Percentiles rank a stretch among this genome's conserved stretches.
These are phyloP conservation scores for Abelmoschus esculentus DNA, from an alignment of 345 rosid genomes.

Conservation along the genomic window DNA sequence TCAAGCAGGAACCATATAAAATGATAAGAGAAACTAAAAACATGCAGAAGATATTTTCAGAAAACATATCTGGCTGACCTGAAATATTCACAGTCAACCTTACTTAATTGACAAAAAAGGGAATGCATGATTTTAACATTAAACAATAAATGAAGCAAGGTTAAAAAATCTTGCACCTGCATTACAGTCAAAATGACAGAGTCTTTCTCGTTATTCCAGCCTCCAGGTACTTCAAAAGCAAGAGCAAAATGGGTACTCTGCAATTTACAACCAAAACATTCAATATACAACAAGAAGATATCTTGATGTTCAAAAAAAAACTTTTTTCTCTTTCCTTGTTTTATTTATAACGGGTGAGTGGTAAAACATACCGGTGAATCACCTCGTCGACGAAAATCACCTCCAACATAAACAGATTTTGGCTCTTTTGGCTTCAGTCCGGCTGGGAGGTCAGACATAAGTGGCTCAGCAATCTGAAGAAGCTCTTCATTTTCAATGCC, in stretches of 20 bases:
- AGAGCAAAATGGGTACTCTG: slow-evolving; percentile 65
- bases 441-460: slow-evolving; percentile 54
- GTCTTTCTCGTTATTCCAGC: slow-evolving; percentile 69
- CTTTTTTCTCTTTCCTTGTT: background rate
- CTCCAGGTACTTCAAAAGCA: slow-evolving; percentile 67
- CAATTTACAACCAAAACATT: background rate
- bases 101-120: background rate
- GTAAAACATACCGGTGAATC: slow-evolving; percentile 42
- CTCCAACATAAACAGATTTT: slow-evolving; percentile 59
- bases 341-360: background rate
- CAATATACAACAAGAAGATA: slow-evolving; percentile 1
- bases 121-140: background rate
- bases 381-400: slow-evolving; percentile 60
- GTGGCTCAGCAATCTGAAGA: slow-evolving; percentile 51
- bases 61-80: background rate
- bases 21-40: background rate
- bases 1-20: background rate
- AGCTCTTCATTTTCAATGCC: slow-evolving; percentile 63
- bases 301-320: background rate
- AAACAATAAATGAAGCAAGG: background rate
- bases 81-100: background rate
- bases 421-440: slow-evolving; percentile 29
- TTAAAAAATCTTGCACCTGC: slow-evolving; percentile 40
- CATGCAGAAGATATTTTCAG: background rate
- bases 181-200: slow-evolving; percentile 55